Evolutionary conservation across 2,329 filamentous ascomycete genomes (phyloP), one percentile per base, ranked within the genome.

Genomic region (Arachnopeziza araneosa): DNA sequence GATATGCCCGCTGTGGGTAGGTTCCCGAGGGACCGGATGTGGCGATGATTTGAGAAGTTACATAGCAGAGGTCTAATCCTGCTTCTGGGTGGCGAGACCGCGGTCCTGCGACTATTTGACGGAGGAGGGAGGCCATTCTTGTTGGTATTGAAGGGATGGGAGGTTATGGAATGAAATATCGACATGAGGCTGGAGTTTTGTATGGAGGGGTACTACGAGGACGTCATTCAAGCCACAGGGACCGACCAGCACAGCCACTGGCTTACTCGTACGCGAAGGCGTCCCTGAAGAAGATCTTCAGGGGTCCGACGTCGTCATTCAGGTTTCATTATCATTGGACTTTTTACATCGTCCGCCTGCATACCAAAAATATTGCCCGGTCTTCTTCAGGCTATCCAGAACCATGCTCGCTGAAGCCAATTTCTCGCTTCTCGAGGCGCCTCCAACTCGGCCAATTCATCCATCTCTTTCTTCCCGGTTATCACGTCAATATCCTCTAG

Each of bases 41-140:
- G 19, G 80, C 84, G 60, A 86, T 83, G 64, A 72, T 90, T 70
- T 89, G 85, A 69, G 93, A 86, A 0, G 92, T 96, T 44, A 98
- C 93, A 75, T 99, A 99, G 80, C 93, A 98, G 52, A 99, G 83
- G 73, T 99, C 95, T 24, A 99, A 82, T 6, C 90, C 89, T 8
- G 93, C 89, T 78, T 97, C 93, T 30, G 89, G 83, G 73, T 98
- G 93, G 68, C 88, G 85, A 61, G 87, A 81, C 66, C 95, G 86
- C 14, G 95, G 93, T 10, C 93, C 88, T 52, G 95, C 92, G 63
- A 98, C 91, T 65, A 98, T 90, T 73, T 96, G 91, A 68, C 93
- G 90, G 66, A 98, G 83, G 63, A 98, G 77, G 23, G 88, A 91
- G 58, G 89, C 82, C 90, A 87, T 86, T 52, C 21, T 64, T n/a